Conservation (phyloP, 768 basidiomycete genomes). For the Pholiota microspora region DNA sequence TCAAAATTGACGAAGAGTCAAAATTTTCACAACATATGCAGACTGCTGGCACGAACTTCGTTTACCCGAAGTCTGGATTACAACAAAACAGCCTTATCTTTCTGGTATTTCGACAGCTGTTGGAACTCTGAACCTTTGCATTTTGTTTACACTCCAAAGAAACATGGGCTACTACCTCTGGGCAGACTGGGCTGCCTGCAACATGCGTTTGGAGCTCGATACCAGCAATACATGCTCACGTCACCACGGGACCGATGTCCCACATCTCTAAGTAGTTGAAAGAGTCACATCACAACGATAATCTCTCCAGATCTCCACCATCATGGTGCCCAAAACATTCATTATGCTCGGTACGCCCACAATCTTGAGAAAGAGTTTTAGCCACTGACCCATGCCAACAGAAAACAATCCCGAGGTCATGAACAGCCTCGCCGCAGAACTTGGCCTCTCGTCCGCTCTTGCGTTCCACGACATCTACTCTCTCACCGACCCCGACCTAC, state of each 20-base stretch:
- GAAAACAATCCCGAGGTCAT: conserved; percentile 17
- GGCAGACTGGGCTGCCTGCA: too few species aligned
- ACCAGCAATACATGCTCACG: too few species aligned
- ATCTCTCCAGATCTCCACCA: not conserved
- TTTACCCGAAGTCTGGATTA: too few species aligned
- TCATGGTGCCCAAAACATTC: conserved; percentile 5
- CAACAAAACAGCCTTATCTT: too few species aligned
- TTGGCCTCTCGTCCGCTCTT: conserved; percentile 8
- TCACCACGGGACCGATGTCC: not conserved
- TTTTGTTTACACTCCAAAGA: too few species aligned
- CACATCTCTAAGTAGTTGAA: not conserved
- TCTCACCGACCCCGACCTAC: conserved; percentile 5
- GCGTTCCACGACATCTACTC: conserved; percentile 15
- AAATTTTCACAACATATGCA: too few species aligned
- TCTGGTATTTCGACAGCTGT: too few species aligned
- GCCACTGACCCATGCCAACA: not conserved
- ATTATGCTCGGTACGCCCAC: conserved; percentile 6
- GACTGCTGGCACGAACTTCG: too few species aligned
- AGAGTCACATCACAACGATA: not conserved
- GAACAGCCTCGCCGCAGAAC: conserved; percentile 9
- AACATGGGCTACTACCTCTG: too few species aligned
- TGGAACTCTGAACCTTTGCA: too few species aligned
- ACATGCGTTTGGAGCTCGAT: too few species aligned
- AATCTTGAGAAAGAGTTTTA: not conserved
- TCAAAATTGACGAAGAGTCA: too few species aligned